Percentiles rank a stretch among this genome's conserved stretches.
phyloP scores from a whole-genome alignment of 768 basidiomycete species.

The Leccinum subgranulosum region DNA sequence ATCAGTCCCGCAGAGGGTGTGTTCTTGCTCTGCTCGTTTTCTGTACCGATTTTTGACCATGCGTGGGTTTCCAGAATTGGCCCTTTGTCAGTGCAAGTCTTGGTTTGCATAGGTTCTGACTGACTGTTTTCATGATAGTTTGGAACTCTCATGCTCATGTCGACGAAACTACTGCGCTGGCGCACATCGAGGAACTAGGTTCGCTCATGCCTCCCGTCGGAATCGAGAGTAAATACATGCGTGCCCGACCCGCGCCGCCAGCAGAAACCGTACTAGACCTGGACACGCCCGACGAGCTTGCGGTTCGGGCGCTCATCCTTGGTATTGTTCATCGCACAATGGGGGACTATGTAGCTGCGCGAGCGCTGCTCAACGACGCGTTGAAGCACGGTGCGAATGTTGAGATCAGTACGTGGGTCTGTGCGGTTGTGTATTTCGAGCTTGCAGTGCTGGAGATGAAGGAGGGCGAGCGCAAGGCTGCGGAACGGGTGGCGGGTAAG shows the following conservation, averaged over 20 bases:
- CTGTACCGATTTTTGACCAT: slow-evolving; percentile 2
- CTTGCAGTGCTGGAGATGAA: slow-evolving; percentile 67
- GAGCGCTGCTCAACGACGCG: slow-evolving; percentile 53
- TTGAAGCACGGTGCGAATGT: slow-evolving; percentile 37
- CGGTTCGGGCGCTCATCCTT: slow-evolving; percentile 63
- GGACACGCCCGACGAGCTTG: slow-evolving; percentile 70
- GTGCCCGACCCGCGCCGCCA: not conserved
- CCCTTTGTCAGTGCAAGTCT: slow-evolving; percentile 52
- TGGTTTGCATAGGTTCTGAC: not conserved
- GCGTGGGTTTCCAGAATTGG: slow-evolving; percentile 48
- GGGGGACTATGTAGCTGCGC: slow-evolving; percentile 41
- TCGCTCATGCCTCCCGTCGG: slow-evolving; percentile 45
- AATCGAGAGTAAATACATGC: slow-evolving; percentile 32
- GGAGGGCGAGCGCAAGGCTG: slow-evolving; percentile 44
- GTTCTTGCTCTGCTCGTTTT: not conserved
- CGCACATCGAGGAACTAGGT: slow-evolving; percentile 56
- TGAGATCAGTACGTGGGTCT: slow-evolving; percentile 64
- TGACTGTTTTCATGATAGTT: slow-evolving; percentile 40
- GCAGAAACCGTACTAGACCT: slow-evolving; percentile 37
- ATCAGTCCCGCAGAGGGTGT: slow-evolving; percentile 72
- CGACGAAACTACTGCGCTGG: slow-evolving; percentile 46
- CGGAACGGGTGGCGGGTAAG: slow-evolving; percentile 30
- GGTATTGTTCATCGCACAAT: slow-evolving; percentile 64
- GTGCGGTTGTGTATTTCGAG: slow-evolving; percentile 66
- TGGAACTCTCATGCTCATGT: slow-evolving; percentile 79